These are phyloP conservation scores for Trichaptum fuscoviolaceum DNA, from an alignment of 768 basidiomycete genomes.

Conservation along the genomic window DNA sequence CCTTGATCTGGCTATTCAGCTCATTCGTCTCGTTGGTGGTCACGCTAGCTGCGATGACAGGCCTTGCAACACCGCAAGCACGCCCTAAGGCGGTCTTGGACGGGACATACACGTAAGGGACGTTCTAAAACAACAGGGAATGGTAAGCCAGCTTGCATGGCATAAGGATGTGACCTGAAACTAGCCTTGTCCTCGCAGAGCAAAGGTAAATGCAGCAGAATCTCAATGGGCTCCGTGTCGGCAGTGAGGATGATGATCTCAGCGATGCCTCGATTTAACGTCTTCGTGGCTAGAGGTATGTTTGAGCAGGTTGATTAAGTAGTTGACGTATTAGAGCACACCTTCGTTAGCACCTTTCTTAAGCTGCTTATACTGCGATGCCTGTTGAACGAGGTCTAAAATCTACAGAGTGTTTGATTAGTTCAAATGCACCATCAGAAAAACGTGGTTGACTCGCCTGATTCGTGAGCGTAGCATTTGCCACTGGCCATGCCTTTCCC, in stretches of 20 bases:
- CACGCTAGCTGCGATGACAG: constrained; percentile 92
- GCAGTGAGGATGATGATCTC: constrained; percentile 97
- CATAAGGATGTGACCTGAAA: constrained; percentile 2
- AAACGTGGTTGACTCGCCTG: constrained; percentile 45
- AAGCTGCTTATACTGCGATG: constrained; percentile 94
- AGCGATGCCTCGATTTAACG: constrained; percentile 94
- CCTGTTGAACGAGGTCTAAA: constrained; percentile 92
- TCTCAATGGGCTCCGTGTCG: constrained; percentile 97
- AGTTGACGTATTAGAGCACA: constrained; percentile 32
- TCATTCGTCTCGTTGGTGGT: constrained; percentile 96
- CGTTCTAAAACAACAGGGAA: constrained; percentile 52
- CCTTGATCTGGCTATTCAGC: constrained; percentile 81
- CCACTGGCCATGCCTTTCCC: constrained; percentile 86
- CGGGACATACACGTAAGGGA: constrained; percentile 92
- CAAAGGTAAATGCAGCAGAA: constrained; percentile 92
- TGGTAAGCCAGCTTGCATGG: not conserved
- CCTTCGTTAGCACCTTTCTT: constrained; percentile 99
- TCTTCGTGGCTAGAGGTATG: constrained; percentile 82
- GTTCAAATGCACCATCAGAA: constrained; percentile 4
- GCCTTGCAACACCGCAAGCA: constrained; percentile 91
- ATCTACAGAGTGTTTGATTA: constrained; percentile 47
- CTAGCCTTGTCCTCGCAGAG: constrained; percentile 96
- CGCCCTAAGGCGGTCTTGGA: constrained; percentile 94
- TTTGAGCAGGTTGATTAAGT: constrained; percentile 6
- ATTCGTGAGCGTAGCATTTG: constrained; percentile 85